Conservation (phyloP, 2,329 filamentous ascomycete genomes). For the Aspergillus tubingensis region DNA sequence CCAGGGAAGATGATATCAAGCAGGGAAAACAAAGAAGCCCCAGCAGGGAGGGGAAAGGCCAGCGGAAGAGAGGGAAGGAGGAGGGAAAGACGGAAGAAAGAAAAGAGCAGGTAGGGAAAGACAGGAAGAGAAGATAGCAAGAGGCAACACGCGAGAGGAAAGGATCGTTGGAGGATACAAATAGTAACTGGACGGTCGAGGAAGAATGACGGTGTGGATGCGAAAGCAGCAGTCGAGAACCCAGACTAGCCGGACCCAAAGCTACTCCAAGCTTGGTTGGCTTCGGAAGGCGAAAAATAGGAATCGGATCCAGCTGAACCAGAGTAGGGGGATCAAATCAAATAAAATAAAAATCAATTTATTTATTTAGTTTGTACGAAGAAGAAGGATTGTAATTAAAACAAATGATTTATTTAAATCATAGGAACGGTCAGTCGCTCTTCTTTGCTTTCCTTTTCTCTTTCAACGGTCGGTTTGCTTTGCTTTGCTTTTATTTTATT, state of each 20-base stretch:
- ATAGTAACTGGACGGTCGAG: slow-evolving; percentile 17
- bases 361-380: no score
- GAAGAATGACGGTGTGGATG: slow-evolving; percentile 33
- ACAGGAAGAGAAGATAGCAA: not conserved
- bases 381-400: no score
- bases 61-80: slow-evolving; percentile 6
- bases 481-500: not conserved
- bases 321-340: not conserved
- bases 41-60: slow-evolving; percentile 6
- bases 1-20: slow-evolving; percentile 8
- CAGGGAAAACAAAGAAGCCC: slow-evolving; percentile 13
- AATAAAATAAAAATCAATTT: not conserved
- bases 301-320: not conserved
- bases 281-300: slow-evolving; percentile 9
- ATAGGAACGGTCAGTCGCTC: not conserved
- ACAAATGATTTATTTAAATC: not conserved
- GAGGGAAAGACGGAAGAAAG: slow-evolving; percentile 4
- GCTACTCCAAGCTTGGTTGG: slow-evolving; percentile 20
- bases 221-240: slow-evolving; percentile 19
- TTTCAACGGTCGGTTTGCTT: slow-evolving; percentile 4
- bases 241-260: slow-evolving; percentile 16
- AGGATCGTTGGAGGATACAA: slow-evolving; percentile 26
- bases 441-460: not conserved
- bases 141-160: slow-evolving; percentile 18
- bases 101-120: not conserved